phyloP scores from a whole-genome alignment of 1,284 basidiomycete genomes.

The Puccinia horiana region DNA sequence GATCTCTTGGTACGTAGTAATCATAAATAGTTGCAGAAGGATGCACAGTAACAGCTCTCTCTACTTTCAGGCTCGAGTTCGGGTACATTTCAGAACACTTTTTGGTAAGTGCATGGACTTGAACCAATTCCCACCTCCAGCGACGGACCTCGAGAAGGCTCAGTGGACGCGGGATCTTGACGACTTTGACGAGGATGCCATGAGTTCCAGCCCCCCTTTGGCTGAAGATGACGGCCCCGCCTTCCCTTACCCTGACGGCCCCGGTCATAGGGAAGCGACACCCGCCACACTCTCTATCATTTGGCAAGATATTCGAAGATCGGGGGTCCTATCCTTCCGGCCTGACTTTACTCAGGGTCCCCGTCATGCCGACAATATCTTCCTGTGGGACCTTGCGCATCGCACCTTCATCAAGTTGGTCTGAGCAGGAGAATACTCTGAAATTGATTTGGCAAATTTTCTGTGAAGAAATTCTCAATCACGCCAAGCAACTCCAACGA shows the following conservation, averaged over 20 bases:
- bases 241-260: conserved; percentile 36
- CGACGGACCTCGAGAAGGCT: conserved; percentile 25
- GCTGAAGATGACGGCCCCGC: neutral
- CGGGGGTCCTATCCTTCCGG: conserved; percentile 20
- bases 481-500: conserved; percentile 21
- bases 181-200: neutral
- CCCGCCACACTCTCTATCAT: conserved; percentile 18
- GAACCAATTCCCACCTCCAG: conserved; percentile 30
- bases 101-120: conserved; percentile 18
- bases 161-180: conserved; percentile 1
- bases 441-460: conserved; percentile 1
- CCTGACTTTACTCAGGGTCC: conserved; percentile 3
- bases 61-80: conserved; percentile 25
- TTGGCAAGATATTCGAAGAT: conserved; percentile 19
- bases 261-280: conserved; percentile 6
- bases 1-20: conserved; percentile 18
- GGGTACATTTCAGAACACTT: neutral
- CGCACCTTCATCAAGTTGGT: conserved; percentile 24
- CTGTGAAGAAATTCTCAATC: neutral
- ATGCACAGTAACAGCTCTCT: neutral
- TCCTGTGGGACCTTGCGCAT: conserved; percentile 29
- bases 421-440: conserved; percentile 15
- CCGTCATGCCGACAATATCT: neutral
- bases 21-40: neutral
- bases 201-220: neutral